A percentile compares a stretch with the other conserved stretches of the same genome.
These are phyloP conservation scores for Stephanodiscus triporus DNA, from an alignment of 108 stramenopile genomes.

Conservation along the genomic window DNA sequence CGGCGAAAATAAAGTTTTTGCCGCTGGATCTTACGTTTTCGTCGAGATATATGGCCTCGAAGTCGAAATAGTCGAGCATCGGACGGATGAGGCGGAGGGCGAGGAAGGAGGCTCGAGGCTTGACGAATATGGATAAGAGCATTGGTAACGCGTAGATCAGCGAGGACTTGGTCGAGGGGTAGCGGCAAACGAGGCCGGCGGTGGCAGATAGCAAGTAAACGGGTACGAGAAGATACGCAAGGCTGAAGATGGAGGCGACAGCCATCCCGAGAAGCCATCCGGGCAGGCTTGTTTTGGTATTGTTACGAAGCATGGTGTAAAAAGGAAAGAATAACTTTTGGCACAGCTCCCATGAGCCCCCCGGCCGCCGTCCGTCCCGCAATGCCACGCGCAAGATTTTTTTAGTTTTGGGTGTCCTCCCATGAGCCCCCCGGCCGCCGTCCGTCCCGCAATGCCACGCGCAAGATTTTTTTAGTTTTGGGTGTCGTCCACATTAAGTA, in stretches of 20 bases:
- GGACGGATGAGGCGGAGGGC: slow-evolving; percentile 30
- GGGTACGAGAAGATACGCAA: slow-evolving; percentile 67
- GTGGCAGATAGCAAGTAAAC: slow-evolving; percentile 54
- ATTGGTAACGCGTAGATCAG: slow-evolving; percentile 41
- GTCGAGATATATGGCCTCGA: slow-evolving; percentile 54
- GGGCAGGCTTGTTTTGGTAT: slow-evolving; percentile 11
- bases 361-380: too few relatives aligned
- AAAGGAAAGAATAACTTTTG: background rate
- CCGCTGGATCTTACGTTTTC: slow-evolving; percentile 44
- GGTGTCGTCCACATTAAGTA: too few relatives aligned
- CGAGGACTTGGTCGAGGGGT: slow-evolving; percentile 29
- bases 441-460: too few relatives aligned
- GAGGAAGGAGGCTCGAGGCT: slow-evolving; percentile 29
- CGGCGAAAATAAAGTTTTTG: slow-evolving; percentile 39
- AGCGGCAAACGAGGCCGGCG: slow-evolving; percentile 21
- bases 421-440: too few relatives aligned
- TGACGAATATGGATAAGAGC: slow-evolving; percentile 35
- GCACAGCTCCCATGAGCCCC: too few relatives aligned
- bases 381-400: too few relatives aligned
- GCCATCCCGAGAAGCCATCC: slow-evolving; percentile 56
- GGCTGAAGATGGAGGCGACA: slow-evolving; percentile 55
- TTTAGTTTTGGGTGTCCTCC: too few relatives aligned
- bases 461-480: too few relatives aligned
- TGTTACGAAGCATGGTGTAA: background rate
- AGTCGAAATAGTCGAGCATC: slow-evolving; percentile 75